phyloP scores from a whole-genome alignment of 2,329 filamentous ascomycete genomes.

The Epichloe sibirici region DNA sequence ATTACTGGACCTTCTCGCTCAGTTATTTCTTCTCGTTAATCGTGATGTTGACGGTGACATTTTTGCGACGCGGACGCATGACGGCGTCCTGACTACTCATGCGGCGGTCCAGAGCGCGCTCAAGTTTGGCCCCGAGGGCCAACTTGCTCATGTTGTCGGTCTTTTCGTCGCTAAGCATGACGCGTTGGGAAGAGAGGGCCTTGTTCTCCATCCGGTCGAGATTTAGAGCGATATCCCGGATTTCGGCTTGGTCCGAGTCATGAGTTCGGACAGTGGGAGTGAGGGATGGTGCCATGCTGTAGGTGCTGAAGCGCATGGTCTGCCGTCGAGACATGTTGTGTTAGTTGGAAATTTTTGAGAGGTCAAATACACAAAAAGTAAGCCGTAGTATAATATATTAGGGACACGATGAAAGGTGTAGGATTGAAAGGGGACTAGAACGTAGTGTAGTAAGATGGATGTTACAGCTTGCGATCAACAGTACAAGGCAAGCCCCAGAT shows the following conservation, averaged over 20 bases:
- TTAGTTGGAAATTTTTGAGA: background rate
- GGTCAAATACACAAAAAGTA: background rate
- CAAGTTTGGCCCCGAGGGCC: constrained; percentile 79
- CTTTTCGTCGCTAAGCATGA: constrained; percentile 63
- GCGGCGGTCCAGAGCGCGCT: constrained; percentile 71
- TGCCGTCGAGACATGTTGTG: constrained; percentile 17
- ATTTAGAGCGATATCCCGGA: constrained; percentile 61
- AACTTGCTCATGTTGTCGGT: constrained; percentile 72
- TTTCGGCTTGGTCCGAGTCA: constrained; percentile 45
- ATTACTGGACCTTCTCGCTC: constrained; percentile 20
- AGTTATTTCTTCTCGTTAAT: constrained; percentile 25
- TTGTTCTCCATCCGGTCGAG: constrained; percentile 86
- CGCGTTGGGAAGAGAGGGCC: constrained; percentile 66
- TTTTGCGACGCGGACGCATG: constrained; percentile 48
- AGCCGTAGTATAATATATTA: background rate
- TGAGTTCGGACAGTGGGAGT: constrained; percentile 41
- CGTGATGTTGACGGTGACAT: constrained; percentile 11
- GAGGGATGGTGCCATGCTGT: constrained; percentile 48
- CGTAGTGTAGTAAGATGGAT: background rate
- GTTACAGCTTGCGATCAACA: background rate
- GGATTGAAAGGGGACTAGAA: background rate
- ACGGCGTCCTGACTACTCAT: constrained; percentile 85
- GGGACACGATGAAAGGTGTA: background rate
- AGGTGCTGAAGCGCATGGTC: constrained; percentile 47
- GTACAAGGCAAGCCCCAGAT: background rate